Evolutionary conservation across 169 alveolate species (phyloP).

Genomic region (Plasmodium sp.): DNA sequence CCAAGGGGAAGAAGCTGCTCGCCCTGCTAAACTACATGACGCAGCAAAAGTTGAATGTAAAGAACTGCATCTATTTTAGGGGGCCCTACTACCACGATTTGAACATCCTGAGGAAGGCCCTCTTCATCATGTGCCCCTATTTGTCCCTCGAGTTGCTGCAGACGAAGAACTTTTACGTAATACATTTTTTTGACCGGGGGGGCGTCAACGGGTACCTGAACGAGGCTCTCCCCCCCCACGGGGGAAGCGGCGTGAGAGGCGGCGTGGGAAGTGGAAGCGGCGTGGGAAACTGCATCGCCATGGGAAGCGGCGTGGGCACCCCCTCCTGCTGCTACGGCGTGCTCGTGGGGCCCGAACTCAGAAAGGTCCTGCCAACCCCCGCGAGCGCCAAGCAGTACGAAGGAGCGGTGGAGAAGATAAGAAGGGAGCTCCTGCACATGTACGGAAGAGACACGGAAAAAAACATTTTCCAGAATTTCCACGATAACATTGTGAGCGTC

Average conservation of each 20-base stretch:
- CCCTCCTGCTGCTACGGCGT: not conserved
- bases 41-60: not conserved
- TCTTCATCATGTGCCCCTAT: conserved; percentile 49
- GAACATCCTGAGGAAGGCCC: not conserved
- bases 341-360: not conserved
- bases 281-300: no score
- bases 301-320: no score
- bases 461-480: not conserved
- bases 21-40: conserved; percentile 7
- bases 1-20: conserved; percentile 20
- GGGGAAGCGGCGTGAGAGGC: no score
- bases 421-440: not conserved
- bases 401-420: conserved; percentile 1
- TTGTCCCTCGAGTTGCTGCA: not conserved
- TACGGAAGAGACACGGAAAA: conserved; percentile 11
- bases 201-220: not conserved
- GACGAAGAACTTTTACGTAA: not conserved
- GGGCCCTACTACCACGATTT: conserved; percentile 6
- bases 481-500: not conserved
- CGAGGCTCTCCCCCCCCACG: not conserved
- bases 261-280: no score
- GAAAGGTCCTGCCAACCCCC: not conserved
- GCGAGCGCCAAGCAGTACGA: not conserved
- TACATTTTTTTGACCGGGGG: not conserved
- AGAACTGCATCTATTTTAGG: conserved; percentile 34